These are phyloP conservation scores for Aspergillus proliferans DNA, from an alignment of 2,329 filamentous ascomycete genomes.

Conservation along the genomic window DNA sequence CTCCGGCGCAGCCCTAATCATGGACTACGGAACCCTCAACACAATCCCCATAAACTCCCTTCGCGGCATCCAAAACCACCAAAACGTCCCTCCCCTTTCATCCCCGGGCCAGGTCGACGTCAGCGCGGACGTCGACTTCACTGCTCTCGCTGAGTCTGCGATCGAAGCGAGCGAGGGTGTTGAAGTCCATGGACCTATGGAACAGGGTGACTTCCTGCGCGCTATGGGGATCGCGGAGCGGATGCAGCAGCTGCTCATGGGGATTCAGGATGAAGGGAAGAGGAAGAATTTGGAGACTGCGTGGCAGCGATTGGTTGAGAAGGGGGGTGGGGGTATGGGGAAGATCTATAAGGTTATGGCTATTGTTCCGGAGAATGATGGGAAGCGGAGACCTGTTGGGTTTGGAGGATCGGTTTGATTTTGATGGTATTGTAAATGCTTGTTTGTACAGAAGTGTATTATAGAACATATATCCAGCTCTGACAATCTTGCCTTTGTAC, in stretches of 20 bases:
- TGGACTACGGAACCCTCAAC: conserved; percentile 81
- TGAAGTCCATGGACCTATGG: conserved; percentile 86
- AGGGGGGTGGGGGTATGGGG: conserved; percentile 80
- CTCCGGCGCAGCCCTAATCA: conserved; percentile 82
- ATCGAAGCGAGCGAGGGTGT: conserved; percentile 68
- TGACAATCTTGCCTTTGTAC: neutral
- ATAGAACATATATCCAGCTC: neutral
- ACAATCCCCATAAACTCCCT: conserved; percentile 83
- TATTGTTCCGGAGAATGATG: conserved; percentile 74
- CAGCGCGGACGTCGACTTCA: conserved; percentile 89
- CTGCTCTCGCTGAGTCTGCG: conserved; percentile 75
- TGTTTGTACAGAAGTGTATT: neutral
- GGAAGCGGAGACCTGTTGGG: conserved; percentile 72
- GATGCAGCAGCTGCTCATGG: conserved; percentile 59
- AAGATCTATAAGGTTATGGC: conserved; percentile 90
- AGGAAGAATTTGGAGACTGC: conserved; percentile 61
- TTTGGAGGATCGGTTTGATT: conserved; percentile 65
- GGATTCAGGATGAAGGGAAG: conserved; percentile 44
- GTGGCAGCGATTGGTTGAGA: conserved; percentile 79
- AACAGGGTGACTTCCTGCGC: conserved; percentile 73
- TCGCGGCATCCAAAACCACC: conserved; percentile 76
- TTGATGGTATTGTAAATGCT: neutral
- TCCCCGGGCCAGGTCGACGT: conserved; percentile 79
- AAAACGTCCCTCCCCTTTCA: conserved; percentile 69
- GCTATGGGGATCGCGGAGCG: conserved; percentile 78